Base-by-base conservation (phyloP, 768 basidiomycete genomes). In the Lepiota subincarnata region DNA sequence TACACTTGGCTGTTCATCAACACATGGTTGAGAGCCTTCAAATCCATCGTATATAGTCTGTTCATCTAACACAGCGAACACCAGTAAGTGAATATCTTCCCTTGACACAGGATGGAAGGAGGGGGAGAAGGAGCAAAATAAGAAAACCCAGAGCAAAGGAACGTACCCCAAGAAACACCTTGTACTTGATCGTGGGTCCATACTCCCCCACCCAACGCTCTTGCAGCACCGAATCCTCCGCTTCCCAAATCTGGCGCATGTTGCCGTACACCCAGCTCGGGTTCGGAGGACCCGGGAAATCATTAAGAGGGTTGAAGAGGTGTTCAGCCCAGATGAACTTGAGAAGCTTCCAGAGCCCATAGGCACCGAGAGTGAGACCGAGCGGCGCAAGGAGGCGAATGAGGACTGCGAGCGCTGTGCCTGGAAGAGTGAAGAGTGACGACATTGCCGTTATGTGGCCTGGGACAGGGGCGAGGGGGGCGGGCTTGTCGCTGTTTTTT, bases 21-120 rank as follows among this genome's bases (percentile, higher is more conserved):
- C 47, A 92, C 71, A 58, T 90, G 82, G 39, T 77, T 75, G 34
- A 91, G 36, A 0, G 86, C 87, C 22, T 79, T 78, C 0, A 79
- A 69, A 59, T 90, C 89, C 48, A 73, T 64, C 0, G 84, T 87
- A 62, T 75, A 76, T 8, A 89, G 64, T 5, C 78, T 73, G 24
- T 59, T 63, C 51, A 60, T 57, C 73, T 75, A 39, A n/a, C 10
- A 3, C 26, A 18, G 7, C 34, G n/a, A 20, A 6, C 2, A 18
- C 11, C 5, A 6, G n/a, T 35, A 46, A 12, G 8, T 16, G n/a
- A 31, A 14, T 7, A n/a, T n/a, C n/a, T n/a, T n/a, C n/a, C n/a
- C n/a, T n/a, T n/a, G n/a, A n/a, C n/a, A n/a, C n/a, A n/a, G n/a
- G n/a, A n/a, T n/a, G n/a, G n/a, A n/a, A n/a, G n/a, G n/a, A n/a